Conservation (phyloP, 139 green algal species). For the Picochlorum sp. region DNA sequence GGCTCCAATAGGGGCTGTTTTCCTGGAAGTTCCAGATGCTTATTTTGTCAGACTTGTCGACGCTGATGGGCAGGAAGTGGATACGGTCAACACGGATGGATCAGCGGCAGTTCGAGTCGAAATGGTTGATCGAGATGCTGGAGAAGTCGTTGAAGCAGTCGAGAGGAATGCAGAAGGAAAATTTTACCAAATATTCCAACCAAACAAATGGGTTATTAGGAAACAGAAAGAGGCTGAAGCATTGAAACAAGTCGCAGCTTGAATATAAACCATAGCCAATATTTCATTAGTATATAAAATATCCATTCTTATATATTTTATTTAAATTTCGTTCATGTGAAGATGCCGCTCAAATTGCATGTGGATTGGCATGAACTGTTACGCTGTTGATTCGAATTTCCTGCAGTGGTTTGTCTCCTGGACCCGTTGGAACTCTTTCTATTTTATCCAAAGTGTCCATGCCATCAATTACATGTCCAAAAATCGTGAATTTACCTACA, state of each 20-base stretch:
- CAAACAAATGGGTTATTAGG: constrained; percentile 59
- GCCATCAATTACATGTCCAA: constrained; percentile 91
- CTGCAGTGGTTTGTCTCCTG: constrained; percentile 52
- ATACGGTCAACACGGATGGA: constrained; percentile 20
- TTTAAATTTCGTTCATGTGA: not conserved
- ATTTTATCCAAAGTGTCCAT: constrained; percentile 88
- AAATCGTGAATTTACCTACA: constrained; percentile 68
- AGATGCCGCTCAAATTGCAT: constrained; percentile 26
- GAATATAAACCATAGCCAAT: not conserved
- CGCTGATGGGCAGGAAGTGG: not conserved
- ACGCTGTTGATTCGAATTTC: constrained; percentile 67
- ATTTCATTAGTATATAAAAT: not conserved
- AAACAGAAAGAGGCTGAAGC: constrained; percentile 22
- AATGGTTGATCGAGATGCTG: constrained; percentile 5
- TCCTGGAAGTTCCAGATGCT: constrained; percentile 24
- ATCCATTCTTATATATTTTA: too few species aligned
- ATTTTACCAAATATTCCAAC: constrained; percentile 37
- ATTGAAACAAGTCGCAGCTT: constrained; percentile 5
- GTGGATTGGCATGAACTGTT: constrained; percentile 81
- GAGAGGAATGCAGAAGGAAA: constrained; percentile 28
- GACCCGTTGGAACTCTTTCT: constrained; percentile 55
- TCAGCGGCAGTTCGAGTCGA: constrained; percentile 31
- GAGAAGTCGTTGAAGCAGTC: not conserved
- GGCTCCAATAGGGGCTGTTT: constrained; percentile 44
- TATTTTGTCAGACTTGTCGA: constrained; percentile 23